Evolutionary conservation across 169 alveolate species (phyloP).

Genomic region (Neospora caninum): DNA sequence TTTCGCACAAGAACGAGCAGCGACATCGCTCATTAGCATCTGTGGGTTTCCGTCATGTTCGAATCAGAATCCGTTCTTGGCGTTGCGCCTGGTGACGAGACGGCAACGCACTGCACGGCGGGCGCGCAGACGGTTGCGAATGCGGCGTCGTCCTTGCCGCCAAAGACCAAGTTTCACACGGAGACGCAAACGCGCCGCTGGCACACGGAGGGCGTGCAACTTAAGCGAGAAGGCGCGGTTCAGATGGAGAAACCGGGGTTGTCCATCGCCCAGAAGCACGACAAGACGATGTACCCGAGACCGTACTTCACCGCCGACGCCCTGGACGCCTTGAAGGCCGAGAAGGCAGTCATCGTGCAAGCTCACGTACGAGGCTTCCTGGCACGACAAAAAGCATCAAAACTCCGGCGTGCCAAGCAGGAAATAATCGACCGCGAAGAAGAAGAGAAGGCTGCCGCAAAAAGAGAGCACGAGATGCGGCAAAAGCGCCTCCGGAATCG

Average conservation of each 20-base stretch:
- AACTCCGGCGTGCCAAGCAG: slow-evolving; percentile 3
- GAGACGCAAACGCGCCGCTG: slow-evolving; percentile 28
- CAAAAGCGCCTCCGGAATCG: neutral
- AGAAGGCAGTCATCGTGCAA: neutral
- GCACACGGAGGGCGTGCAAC: neutral
- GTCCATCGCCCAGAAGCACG: neutral
- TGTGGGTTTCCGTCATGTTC: neutral
- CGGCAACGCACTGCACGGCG: neutral
- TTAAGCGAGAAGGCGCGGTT: slow-evolving; percentile 27
- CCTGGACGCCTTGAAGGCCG: neutral
- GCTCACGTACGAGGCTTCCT: neutral
- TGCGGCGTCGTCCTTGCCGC: neutral
- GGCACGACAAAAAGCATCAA: neutral
- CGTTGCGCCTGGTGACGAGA: neutral
- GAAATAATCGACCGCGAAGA: neutral
- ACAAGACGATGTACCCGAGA: neutral
- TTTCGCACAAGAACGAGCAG: too few relatives aligned
- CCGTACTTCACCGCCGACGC: slow-evolving; percentile 7
- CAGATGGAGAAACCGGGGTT: slow-evolving; percentile 19
- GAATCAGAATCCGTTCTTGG: neutral
- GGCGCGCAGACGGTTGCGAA: neutral
- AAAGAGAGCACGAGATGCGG: neutral
- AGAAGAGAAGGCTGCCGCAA: neutral
- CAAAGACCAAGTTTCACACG: slow-evolving; percentile 9
- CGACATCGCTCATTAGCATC: too few relatives aligned